Base-by-base conservation (phyloP, 257 asterid genomes). In the Gardenia jasminoides region DNA sequence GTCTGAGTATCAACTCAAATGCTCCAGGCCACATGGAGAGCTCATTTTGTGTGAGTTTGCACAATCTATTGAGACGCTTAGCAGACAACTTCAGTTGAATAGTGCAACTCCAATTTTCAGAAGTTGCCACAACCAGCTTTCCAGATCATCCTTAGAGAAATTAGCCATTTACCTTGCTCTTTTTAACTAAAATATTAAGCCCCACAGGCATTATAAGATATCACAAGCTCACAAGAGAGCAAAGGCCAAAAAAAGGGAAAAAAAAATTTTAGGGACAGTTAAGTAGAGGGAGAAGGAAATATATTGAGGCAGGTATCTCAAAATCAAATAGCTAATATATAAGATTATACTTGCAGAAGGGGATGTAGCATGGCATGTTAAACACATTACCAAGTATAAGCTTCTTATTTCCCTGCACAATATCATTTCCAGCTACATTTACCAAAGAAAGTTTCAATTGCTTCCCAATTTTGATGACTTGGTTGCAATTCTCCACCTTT, bases 401-500 rank as follows among this genome's bases (percentile, higher is more conserved):
- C 89, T 95, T 93, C 88, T 89, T 95, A 82, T 93, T 95, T 87
- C 99, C 99, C 85, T 93, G 98, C 70, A 95, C 99, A 80, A 95
- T 89, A 85, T 95, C 99, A 74, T 93, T 93, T 78, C 99, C 99
- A 75, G 94, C 98, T 24, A 95, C 98, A 84, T 95, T 95, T 70
- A 95, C 99, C 52, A 95, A 88, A 78, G 99, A 95, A 80, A 95
- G 91, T 76, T 88, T 93, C 85, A 95, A 84, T 82, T 81, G 92
- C 86, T 86, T 93, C 89, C 98, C 98, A 33, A 93, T 92, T 83
- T 84, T 79, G 81, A 95, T 87, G 17, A 93, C 98, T 87, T 95
- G 99, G 87, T 95, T 95, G 87, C 98, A 93, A 82, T 95, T 95
- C 87, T 95, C 99, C 64, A 95, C 97, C 88, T 95, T 95, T 73